Evolutionary conservation across 2,329 filamentous ascomycete genomes (phyloP), one percentile per base, ranked within the genome.

Genomic region (Alternaria atra): DNA sequence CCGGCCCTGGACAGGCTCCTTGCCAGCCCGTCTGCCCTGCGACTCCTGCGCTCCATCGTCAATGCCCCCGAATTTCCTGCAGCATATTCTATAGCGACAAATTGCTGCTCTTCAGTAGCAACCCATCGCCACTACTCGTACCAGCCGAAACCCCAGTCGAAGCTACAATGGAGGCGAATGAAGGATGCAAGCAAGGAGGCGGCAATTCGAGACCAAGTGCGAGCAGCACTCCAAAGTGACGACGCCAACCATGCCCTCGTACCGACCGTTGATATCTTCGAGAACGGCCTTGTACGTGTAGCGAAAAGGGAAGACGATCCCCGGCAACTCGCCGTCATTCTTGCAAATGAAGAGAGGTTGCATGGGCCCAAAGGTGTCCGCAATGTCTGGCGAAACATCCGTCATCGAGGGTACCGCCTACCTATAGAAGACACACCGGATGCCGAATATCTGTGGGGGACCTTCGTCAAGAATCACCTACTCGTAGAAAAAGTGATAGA

Each of bases 391-490:
- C 62, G 76, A 32, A 79, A 73, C 3, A 44, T 78, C 81, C 72
- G 73, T 66, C 52, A 66, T 12, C 72, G 77, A 25, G 67, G 72
- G 3, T 68, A 84, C 25, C 67, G 74, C 23, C 63, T 86, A 10
- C 83, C 83, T 13, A 75, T 69, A 2, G 62, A 67, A 12, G 79
- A 80, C 17, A 72, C 68, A 15, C 53, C 61, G n/a, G 65, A 80
- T 5, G 80, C 82, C 17, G 72, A 79, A 8, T 72, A 71, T 12
- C 61, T 86, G 6, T 86, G 84, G 84, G 70, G 71, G 0, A 79
- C 75, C 0, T 81, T 86, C 48, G 63, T 85, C 46, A 74, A 77
- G 52, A 60, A 80, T 35, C 58, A 65, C 8, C 40, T 67, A 6
- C 64, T 83, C 2, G 67, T 84, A 2, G 37, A 73, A 6, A 68